Base-by-base conservation (phyloP, 805 yeast genomes). In the Candida maesae region DNA sequence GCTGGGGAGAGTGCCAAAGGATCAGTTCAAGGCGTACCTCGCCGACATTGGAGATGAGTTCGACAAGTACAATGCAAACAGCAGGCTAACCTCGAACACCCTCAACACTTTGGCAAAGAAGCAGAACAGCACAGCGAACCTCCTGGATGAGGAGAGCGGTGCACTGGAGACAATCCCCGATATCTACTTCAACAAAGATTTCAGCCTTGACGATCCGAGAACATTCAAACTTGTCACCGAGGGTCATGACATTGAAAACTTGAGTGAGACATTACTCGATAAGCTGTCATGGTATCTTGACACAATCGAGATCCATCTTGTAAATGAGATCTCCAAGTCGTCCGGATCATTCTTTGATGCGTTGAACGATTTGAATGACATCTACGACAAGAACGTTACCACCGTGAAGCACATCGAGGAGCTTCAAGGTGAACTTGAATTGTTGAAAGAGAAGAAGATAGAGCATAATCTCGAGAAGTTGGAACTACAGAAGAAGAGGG, bases 131-230 rank as follows among this genome's bases (percentile, higher is more conserved):
- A 39, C 33, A 11, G 48, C 36, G 13, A 45, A 43, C 24, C 25
- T 46, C 11, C 35, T 59, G 3, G 55, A 55, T 14, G 54, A 54
- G 19, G 61, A 49, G 33, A 25, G 37, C 7, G 55, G 50, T 32
- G 44, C 42, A 10, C 13, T 78, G 35, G 50, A 63, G 7, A 58
- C 69, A 44, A 75, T 93, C 6, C 98, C 99, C 0, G 61, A 66
- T 2, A 76, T 87, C 1, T 93, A 76, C 52, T 79, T 83, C 47
- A 75, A 74, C 19, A 67, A 74, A 7, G 74, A 79, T 30, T 93
- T 93, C 63, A 71, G 86, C 48, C 68, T 93, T 29, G 97, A 93
- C 52, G 88, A 93, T 58, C 96, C 96, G 6, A 71, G 96, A 42
- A 72, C 81, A 1, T 91, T 91, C 60, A 79, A 80, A 41, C 68